Base-by-base conservation (phyloP, 441 rosid species). In the Erysimum cheiri region DNA sequence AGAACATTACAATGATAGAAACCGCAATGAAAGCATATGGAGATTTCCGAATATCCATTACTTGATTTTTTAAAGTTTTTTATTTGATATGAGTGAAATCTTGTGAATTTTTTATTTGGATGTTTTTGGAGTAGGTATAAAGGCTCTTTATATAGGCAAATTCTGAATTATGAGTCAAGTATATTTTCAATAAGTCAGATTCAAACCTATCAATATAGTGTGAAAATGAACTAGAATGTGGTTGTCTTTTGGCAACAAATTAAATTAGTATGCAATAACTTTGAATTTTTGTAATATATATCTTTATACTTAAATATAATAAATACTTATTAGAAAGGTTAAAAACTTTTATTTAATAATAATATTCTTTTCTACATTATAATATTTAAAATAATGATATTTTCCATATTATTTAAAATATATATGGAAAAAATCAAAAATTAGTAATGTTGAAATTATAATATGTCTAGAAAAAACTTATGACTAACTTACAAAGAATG, bases 41-140 rank as follows among this genome's bases (percentile, higher is more conserved):
- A 32, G 56, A 67, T 67, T 15, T 56, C 24, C 8, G 22, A 46
- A 6, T 36, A 44, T 33, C 55, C 64, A 67, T 67, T 4, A n/a
- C n/a, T n/a, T n/a, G n/a, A n/a, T n/a, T n/a, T n/a, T n/a, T n/a
- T n/a, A n/a, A 10, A 37, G 4, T n/a, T 43, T 44, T 14, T 43
- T 43, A 0, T 10, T 5, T 15, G 46, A 8, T 8, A 17, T 8
- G 4, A 3, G 1, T 44, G 14, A 1, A 17, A 8, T 8, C 5
- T 46, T 17, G 50, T 10, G 11, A 44, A 3, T 64, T 41, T 41
- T 41, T 41, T n/a, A n/a, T 41, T n/a, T 41, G 17, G 46, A n/a
- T 41, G 46, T 13, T n/a, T 40, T 5, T 41, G 46, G 6, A 39
- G 6, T 39, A 41, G 17, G 3, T 41, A n/a, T 41, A 5, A 8